Base-by-base conservation (phyloP, 768 basidiomycete genomes). In the Xerocomus spinulosus region DNA sequence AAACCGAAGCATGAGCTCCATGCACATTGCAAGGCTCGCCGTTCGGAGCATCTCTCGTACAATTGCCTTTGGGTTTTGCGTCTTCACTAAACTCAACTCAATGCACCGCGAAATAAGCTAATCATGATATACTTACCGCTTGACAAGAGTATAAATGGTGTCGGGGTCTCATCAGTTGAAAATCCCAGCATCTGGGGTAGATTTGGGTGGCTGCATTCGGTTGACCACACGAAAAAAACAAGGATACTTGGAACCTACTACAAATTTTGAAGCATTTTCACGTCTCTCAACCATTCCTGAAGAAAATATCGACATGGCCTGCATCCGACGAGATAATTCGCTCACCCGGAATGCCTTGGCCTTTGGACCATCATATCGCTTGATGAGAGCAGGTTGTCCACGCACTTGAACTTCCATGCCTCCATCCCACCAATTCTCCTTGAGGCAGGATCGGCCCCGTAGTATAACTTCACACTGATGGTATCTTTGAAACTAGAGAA, bases 101-200 rank as follows among this genome's bases (percentile, higher is more conserved):
- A 38, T 18, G 5, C 3, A 8, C 8, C 4, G 20, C 18, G 8
- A 0, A 14, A 9, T 9, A 23, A 21, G 12, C 20, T 42, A 14
- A 15, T 18, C 17, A 4, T 8, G 34, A 20, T 23, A 4, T 5
- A 1, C 37, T 48, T 43, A 76, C 78, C 74, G 43, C 75, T 74
- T 1, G 77, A 75, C 18, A 80, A 57, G n/a, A 79, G 50, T 42
- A 80, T 74, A 51, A 79, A 79, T 0, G 76, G 77, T 0, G 73
- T 76, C 2, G 70, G 70, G 0, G 72, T 61, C 29, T 71, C 64
- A 14, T 71, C 71, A 13, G 70, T 61, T 0, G 77, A 79, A 53
- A 75, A 75, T 2, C 78, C 77, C 7, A 76, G 50, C 69, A 80
- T 71, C 55, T 79, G 77, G 0, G 79, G 78, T 20, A 80, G 58